Evolutionary conservation across 2,329 filamentous ascomycete genomes (phyloP), one percentile per base, ranked within the genome.

Genomic region (Ustulina deusta): DNA sequence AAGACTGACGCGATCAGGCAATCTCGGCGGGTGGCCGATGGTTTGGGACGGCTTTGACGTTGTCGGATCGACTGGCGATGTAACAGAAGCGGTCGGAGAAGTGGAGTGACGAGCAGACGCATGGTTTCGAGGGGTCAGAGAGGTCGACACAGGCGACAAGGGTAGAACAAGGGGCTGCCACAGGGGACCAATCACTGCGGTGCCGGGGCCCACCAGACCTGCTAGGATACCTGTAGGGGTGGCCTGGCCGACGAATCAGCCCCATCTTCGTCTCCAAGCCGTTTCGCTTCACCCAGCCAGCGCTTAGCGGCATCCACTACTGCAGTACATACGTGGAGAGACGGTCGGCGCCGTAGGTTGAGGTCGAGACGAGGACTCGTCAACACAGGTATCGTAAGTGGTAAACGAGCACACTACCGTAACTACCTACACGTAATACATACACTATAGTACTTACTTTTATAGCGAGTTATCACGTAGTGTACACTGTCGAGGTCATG

Each of bases 61-160:
- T 79, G 79, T 81, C 78, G 76, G 80, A 80, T 81, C 79, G 77
- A 69, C 79, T 72, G 73, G 71, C 69, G 78, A 80, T 81, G 80
- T 73, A 75, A 81, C 80, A 75, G 65, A 63, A 73, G 69, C 70
- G 75, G 78, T 78, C 76, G 63, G 74, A 77, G 61, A 64, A 57
- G 63, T 63, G 49, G 59, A 42, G 51, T 17, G 29, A 38, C 11
- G 32, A 49, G 22, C 71, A 74, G 72, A 72, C 63, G 69, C 69
- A 66, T 63, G 69, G 69, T 75, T 73, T 70, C 66, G 72, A 69
- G 70, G 68, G 61, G 49, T 48, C 59, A 54, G 60, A 71, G 63
- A 71, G 70, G 68, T 65, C 71, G 72, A 73, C 67, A 75, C 74
- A 72, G 65, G 73, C 64, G 54, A 51, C 65, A 29, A 44, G 65